Evolutionary conservation across 345 rosid species (phyloP), one percentile per base, ranked within the genome.

Genomic region (Dimocarpus longan): DNA sequence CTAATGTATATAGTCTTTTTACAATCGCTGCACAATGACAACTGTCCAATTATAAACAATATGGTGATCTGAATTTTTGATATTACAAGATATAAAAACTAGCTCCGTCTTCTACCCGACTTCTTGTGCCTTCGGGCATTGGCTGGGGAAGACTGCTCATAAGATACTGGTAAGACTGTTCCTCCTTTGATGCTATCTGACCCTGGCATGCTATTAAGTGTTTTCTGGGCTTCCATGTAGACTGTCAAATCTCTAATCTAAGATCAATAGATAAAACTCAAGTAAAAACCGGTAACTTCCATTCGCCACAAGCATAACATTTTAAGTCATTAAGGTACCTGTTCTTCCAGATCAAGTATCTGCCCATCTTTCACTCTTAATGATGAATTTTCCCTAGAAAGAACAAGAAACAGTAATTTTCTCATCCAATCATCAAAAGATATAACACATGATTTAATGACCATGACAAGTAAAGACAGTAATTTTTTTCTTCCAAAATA

Each of bases 161-260:
- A 50, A 75, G 93, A 92, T 15, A 93, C 88, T 10, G 97, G 94
- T 70, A 95, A 80, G 46, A 92, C 52, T 0, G 92, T 92, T 72
- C 97, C 97, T 79, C 89, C 91, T 8, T 81, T 85, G 76, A 90
- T 84, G 52, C 88, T 91, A 73, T 90, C 90, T 8, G 89, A 56
- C 80, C 81, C 92, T n/a, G 82, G 77, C 90, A 90, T 87, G 70
- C 86, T 83, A 75, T 57, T 54, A 3, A 94, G 81, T 0, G 92
- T 92, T 80, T 91, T 93, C 84, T 96, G 94, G 59, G 97, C 95
- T 90, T 88, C 91, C 1, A 92, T 75, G 77, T 89, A 90, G 21
- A 93, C 86, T 8, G 77, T 94, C 62, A 96, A 86, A 80, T 96
- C 98, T 77, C 98, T 87, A 66, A 94, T 87, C 99, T 95, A 91